Evolutionary conservation across 306 rosid species (phyloP).

Genomic region (Quercus dentata): DNA sequence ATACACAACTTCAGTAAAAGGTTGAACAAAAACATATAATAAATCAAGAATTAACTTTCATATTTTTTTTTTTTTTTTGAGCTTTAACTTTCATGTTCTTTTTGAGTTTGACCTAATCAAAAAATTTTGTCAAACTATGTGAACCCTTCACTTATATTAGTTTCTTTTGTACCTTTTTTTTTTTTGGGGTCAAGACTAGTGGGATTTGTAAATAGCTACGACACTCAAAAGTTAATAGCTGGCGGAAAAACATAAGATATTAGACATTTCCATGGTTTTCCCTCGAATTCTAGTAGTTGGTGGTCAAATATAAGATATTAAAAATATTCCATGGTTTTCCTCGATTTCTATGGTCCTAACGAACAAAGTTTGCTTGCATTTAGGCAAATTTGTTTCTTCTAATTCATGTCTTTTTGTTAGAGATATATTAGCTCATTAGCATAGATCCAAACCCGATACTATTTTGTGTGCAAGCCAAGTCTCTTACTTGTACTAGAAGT

Average conservation of each 20-base stretch:
- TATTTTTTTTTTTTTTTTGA: no score
- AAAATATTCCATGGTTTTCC: background rate
- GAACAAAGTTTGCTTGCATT: no score
- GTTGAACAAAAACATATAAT: background rate
- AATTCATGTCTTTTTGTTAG: background rate
- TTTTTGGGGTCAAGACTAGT: background rate
- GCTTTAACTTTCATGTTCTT: no score
- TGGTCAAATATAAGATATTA: background rate
- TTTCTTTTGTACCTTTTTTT: no score
- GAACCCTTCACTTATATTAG: background rate
- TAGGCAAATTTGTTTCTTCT: no score
- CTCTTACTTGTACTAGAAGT: no score
- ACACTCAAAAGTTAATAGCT: background rate
- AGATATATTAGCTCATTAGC: accelerated
- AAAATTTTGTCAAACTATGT: background rate
- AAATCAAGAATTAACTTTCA: background rate
- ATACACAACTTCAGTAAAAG: background rate
- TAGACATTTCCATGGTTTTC: background rate
- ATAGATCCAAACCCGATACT: accelerated
- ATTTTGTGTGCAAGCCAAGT: no score
- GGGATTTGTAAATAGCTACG: constrained; percentile 11
- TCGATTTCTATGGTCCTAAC: background rate
- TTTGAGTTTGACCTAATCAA: no score
- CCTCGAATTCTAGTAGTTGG: background rate
- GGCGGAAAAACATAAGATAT: no score